phyloP scores from a whole-genome alignment of 352 stramenopile species.

The Thalassiosira mediterranea region DNA sequence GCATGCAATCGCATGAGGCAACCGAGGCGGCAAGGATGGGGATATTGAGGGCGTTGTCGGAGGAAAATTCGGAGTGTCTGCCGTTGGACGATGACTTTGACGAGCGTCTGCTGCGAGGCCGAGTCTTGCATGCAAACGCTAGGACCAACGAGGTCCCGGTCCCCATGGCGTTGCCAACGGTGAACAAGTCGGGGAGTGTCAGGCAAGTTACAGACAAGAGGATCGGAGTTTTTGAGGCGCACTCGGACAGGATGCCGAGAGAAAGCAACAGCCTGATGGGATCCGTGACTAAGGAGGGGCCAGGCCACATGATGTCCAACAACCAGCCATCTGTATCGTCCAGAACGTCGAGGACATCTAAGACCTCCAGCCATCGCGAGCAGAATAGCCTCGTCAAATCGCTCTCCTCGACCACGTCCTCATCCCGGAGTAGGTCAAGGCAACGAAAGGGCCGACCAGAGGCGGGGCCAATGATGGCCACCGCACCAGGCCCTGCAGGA shows the following conservation, averaged over 20 bases:
- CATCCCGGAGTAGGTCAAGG: background rate
- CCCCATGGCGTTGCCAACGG: background rate
- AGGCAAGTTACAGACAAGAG: background rate
- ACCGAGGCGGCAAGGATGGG: conserved; percentile 35
- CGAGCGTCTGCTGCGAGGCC: no score
- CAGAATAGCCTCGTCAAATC: background rate
- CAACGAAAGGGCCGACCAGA: background rate
- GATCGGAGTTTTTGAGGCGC: conserved; percentile 14
- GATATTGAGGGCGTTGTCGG: conserved; percentile 38
- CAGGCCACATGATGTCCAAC: background rate
- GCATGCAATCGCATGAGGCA: no score
- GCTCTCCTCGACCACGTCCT: background rate
- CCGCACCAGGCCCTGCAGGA: no score
- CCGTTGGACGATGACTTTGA: conserved; percentile 34
- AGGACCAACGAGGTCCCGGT: background rate
- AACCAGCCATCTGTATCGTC: no score
- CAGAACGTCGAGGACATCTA: no score
- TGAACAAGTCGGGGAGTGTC: background rate
- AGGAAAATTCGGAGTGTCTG: conserved; percentile 51
- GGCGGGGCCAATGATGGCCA: no score
- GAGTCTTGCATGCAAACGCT: no score
- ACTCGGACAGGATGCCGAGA: conserved; percentile 18
- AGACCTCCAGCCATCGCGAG: background rate
- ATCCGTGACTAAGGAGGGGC: conserved; percentile 1
- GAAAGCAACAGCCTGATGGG: conserved; percentile 30